Conservation (phyloP, 768 basidiomycete species). For the Podaxis pistillaris region DNA sequence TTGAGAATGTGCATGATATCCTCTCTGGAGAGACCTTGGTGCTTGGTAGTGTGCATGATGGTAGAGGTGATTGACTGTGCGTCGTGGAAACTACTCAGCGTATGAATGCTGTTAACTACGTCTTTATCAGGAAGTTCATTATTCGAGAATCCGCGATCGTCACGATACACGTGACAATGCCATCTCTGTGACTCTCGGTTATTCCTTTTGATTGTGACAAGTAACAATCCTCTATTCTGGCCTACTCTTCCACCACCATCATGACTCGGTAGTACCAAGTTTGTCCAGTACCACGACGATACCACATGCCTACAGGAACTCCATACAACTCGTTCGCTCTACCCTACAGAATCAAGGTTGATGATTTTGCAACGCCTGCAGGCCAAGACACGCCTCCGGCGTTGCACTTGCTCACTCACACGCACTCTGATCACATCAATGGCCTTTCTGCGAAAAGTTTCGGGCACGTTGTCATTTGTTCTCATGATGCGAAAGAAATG, state of each 20-base stretch:
- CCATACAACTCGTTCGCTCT: constrained; percentile 74
- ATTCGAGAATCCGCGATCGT: constrained; percentile 1
- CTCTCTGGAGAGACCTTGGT: constrained; percentile 19
- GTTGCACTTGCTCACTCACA: constrained; percentile 83
- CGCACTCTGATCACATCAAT: constrained; percentile 83
- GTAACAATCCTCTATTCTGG: neutral
- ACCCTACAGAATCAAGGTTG: constrained; percentile 84
- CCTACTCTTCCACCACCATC: neutral
- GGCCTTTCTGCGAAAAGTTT: constrained; percentile 80
- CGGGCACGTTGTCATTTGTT: constrained; percentile 71
- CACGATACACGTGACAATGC: constrained; percentile 3
- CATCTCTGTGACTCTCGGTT: neutral
- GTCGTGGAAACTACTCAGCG: constrained; percentile 5
- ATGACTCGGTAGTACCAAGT: constrained; percentile 9
- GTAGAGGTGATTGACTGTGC: constrained; percentile 22
- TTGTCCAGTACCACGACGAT: neutral
- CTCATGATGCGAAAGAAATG: constrained; percentile 84
- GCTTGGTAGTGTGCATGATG: constrained; percentile 11
- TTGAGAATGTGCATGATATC: constrained; percentile 26
- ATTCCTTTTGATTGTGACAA: neutral
- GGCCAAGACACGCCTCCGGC: constrained; percentile 36
- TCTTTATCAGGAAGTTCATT: neutral
- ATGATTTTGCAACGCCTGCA: constrained; percentile 61
- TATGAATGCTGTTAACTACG: neutral
- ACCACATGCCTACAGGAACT: constrained; percentile 69